These are phyloP conservation scores for Aspergillus viridinutans DNA, from an alignment of 2,329 filamentous ascomycete species.

Conservation along the genomic window DNA sequence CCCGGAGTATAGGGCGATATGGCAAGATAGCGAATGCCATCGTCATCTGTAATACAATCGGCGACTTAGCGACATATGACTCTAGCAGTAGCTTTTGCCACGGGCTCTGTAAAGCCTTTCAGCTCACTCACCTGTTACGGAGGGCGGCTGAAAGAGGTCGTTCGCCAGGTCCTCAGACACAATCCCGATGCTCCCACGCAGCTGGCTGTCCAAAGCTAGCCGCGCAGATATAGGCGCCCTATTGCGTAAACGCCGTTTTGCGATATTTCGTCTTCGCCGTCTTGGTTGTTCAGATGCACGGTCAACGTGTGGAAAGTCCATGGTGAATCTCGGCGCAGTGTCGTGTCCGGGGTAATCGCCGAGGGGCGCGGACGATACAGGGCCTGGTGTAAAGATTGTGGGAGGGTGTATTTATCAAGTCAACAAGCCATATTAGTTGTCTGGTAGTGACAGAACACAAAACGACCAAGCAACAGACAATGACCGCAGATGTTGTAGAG, in stretches of 20 bases:
- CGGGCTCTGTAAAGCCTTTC: conserved; percentile 2
- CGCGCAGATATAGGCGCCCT: conserved; percentile 74
- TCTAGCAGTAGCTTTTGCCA: background rate
- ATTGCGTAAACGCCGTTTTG: conserved; percentile 47
- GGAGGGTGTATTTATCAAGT: background rate
- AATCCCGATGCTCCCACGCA: conserved; percentile 80
- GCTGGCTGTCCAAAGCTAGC: conserved; percentile 76
- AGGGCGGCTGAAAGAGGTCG: conserved; percentile 66
- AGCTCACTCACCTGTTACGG: conserved; percentile 47
- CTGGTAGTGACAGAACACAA: background rate
- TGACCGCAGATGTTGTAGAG: background rate
- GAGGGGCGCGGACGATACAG: conserved; percentile 7
- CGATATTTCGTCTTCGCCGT: conserved; percentile 47
- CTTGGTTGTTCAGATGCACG: conserved; percentile 45
- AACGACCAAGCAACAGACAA: background rate
- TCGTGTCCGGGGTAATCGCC: background rate
- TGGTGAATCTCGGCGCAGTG: conserved; percentile 20
- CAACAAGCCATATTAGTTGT: conserved; percentile 4
- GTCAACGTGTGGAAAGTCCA: conserved; percentile 41
- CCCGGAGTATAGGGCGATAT: conserved; percentile 44
- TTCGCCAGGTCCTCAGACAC: conserved; percentile 81
- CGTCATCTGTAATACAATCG: conserved; percentile 21
- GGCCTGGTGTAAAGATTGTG: background rate
- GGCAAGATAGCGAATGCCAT: conserved; percentile 41
- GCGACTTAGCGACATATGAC: background rate